Percentiles rank a stretch among this genome's conserved stretches.
Conservation (phyloP, 2,329 filamentous ascomycete species). For the Nemania sp. region DNA sequence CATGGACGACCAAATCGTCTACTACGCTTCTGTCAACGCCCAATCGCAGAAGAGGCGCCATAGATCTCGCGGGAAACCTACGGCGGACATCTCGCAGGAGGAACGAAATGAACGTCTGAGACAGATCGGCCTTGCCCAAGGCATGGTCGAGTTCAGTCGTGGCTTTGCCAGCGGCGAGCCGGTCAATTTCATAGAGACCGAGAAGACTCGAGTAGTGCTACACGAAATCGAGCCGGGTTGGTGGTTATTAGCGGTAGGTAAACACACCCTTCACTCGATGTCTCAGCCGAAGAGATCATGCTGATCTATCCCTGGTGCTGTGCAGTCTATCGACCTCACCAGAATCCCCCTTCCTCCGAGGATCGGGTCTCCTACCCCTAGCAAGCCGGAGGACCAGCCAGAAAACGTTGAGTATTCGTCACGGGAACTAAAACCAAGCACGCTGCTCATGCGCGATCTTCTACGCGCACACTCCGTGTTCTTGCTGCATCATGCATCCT, state of each 20-base stretch:
- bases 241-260: constrained; percentile 89
- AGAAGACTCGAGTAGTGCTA: constrained; percentile 81
- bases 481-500: constrained; percentile 81
- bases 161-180: constrained; percentile 79
- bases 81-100: constrained; percentile 55
- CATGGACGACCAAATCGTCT: constrained; percentile 82
- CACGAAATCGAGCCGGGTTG: constrained; percentile 87
- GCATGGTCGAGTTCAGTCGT: constrained; percentile 90
- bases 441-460: constrained; percentile 78
- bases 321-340: constrained; percentile 78
- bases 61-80: constrained; percentile 47
- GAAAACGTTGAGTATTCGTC: constrained; percentile 77
- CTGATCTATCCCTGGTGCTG: constrained; percentile 17
- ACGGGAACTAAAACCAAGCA: constrained; percentile 82
- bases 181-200: constrained; percentile 87
- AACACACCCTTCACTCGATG: not conserved
- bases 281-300: not conserved
- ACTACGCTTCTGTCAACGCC: constrained; percentile 72
- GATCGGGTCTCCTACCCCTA: constrained; percentile 44
- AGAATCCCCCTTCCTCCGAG: constrained; percentile 65
- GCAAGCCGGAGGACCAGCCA: constrained; percentile 45
- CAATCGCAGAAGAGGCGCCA: constrained; percentile 47
- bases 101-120: constrained; percentile 84
- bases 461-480: constrained; percentile 82
- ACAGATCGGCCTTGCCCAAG: constrained; percentile 94